A percentile compares a stretch with the other conserved stretches of the same genome.
Evolutionary conservation across 768 basidiomycete genomes (phyloP).

Genomic region (Rubroboletus satanas): DNA sequence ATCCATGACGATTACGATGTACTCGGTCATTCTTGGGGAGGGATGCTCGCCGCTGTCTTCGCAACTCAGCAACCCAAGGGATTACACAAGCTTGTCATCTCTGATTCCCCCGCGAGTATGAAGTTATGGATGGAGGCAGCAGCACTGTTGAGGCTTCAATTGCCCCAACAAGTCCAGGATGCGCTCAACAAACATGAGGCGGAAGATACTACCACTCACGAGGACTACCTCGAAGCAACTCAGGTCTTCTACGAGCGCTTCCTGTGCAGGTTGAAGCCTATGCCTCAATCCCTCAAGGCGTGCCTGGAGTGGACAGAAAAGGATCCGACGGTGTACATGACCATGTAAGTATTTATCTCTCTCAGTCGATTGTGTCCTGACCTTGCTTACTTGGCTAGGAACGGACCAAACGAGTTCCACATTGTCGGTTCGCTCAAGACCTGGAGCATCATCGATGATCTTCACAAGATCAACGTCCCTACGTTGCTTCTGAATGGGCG

Average conservation of each 20-base stretch:
- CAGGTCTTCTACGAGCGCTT: constrained; percentile 40
- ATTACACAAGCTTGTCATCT: constrained; percentile 43
- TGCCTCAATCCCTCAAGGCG: constrained; percentile 37
- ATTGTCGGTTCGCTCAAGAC: constrained; percentile 32
- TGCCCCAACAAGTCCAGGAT: constrained; percentile 42
- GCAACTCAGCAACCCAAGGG: constrained; percentile 40
- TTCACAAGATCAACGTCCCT: constrained; percentile 32
- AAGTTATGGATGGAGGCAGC: constrained; percentile 38
- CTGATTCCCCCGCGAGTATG: constrained; percentile 44
- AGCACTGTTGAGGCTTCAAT: constrained; percentile 27
- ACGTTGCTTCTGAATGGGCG: constrained; percentile 37
- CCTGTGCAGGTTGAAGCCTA: constrained; percentile 43
- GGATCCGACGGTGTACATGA: constrained; percentile 46
- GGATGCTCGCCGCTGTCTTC: constrained; percentile 42
- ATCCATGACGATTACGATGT: constrained; percentile 42
- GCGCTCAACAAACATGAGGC: constrained; percentile 43
- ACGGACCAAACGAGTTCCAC: constrained; percentile 39
- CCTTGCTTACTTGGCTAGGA: constrained; percentile 24
- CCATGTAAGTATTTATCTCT: constrained; percentile 37
- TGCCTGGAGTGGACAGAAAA: constrained; percentile 35
- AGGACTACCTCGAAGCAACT: constrained; percentile 45
- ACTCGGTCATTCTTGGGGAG: constrained; percentile 42
- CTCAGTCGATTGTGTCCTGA: neutral
- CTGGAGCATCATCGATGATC: constrained; percentile 34
- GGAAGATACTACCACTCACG: constrained; percentile 38